These are phyloP conservation scores for Oldenlandia corymbosa DNA, from an alignment of 257 asterid genomes.

Conservation along the genomic window DNA sequence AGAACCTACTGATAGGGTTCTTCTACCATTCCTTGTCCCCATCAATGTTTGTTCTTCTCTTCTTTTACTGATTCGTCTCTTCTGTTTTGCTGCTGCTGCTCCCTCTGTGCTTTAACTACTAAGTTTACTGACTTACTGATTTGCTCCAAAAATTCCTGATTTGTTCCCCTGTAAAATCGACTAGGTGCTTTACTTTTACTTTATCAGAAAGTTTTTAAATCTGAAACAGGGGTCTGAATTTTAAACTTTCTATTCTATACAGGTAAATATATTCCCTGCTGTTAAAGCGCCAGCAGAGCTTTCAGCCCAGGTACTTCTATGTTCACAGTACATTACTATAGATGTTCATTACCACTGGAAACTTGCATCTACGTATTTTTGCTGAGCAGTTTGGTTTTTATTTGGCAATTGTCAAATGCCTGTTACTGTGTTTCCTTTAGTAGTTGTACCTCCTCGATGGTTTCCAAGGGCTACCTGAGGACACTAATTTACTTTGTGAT, in stretches of 20 bases:
- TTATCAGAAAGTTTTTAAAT: not conserved
- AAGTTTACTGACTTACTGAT: too few species aligned
- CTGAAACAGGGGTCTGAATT: not conserved
- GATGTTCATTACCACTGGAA: too few species aligned
- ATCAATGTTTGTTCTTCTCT: too few species aligned
- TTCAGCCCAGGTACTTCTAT: slow-evolving; percentile 66
- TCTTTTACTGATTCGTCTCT: too few species aligned
- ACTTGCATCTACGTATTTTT: not conserved
- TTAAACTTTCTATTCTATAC: slow-evolving; percentile 17
- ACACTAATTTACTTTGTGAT: not conserved
- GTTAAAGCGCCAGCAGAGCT: slow-evolving; percentile 85
- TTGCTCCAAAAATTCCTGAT: too few species aligned
- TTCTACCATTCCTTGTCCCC: too few species aligned
- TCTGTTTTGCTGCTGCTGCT: too few species aligned
- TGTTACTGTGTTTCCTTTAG: not conserved
- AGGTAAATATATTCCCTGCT: slow-evolving; percentile 86
- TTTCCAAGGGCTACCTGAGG: not conserved
- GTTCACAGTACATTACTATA: too few species aligned
- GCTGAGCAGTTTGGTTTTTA: not conserved
- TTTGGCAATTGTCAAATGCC: not conserved
- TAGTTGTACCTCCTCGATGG: not conserved
- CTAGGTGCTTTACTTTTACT: not conserved
- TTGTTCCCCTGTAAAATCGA: too few species aligned
- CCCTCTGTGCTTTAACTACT: too few species aligned
- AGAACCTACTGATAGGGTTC: too few species aligned